Evolutionary conservation across 139 green algal genomes (phyloP).

Genomic region (Chlamydomonas urium): DNA sequence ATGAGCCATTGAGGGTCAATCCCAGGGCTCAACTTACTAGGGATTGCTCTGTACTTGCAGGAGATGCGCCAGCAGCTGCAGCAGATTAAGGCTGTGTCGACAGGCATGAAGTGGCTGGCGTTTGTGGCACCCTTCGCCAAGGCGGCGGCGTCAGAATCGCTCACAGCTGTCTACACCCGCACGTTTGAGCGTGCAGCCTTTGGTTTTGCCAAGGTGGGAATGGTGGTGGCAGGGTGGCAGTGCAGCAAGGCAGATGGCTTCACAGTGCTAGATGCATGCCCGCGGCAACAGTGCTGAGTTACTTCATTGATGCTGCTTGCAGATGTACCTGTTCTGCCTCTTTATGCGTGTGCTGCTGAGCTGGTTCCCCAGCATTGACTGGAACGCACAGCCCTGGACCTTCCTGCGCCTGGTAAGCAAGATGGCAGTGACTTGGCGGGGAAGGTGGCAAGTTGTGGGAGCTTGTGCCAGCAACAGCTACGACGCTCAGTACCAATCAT

Average conservation of each 20-base stretch:
- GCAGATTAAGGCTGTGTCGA: slow-evolving; percentile 13
- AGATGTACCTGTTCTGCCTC: slow-evolving; percentile 93
- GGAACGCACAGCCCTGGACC: slow-evolving; percentile 89
- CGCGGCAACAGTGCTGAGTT: too few species aligned
- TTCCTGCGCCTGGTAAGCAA: slow-evolving; percentile 80
- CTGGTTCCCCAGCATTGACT: slow-evolving; percentile 96
- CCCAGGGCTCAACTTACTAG: neutral
- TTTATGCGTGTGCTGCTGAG: slow-evolving; percentile 93
- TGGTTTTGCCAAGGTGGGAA: slow-evolving; percentile 54
- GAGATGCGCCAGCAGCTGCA: slow-evolving; percentile 30
- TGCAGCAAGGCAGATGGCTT: neutral
- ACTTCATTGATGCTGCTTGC: slow-evolving; percentile 26
- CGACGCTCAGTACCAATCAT: too few species aligned
- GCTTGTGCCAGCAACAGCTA: too few species aligned
- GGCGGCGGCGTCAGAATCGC: slow-evolving; percentile 16
- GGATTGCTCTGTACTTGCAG: slow-evolving; percentile 6
- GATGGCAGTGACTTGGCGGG: too few species aligned
- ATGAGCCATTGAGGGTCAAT: too few species aligned
- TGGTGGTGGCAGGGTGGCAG: neutral
- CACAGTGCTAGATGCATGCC: too few species aligned
- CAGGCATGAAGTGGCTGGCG: slow-evolving; percentile 26
- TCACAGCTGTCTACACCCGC: slow-evolving; percentile 54
- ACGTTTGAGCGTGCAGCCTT: slow-evolving; percentile 62
- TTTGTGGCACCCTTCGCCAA: slow-evolving; percentile 39
- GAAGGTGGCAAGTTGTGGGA: too few species aligned